Percentiles rank a stretch among this genome's conserved stretches.
phyloP scores from a whole-genome alignment of 73 alveolate species.

The Symbiodinium pilosum region DNA sequence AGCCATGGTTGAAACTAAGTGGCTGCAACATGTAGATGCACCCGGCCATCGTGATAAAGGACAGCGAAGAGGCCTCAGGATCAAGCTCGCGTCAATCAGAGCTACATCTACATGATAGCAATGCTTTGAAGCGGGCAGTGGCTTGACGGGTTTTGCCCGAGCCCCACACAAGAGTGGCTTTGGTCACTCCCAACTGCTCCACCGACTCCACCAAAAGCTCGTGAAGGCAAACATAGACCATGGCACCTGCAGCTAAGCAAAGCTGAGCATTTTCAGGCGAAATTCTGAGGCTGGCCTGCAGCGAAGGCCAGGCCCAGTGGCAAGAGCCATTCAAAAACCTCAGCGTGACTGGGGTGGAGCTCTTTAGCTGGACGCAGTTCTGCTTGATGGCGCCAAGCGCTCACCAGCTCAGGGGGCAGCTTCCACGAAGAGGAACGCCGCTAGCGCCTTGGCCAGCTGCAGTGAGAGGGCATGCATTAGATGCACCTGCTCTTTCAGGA shows the following conservation, averaged over 20 bases:
- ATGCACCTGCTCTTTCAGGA: too few relatives aligned
- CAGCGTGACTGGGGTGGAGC: neutral
- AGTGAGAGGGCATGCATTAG: too few relatives aligned
- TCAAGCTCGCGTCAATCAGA: too few relatives aligned
- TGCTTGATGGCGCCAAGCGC: too few relatives aligned
- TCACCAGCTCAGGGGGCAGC: constrained; percentile 20
- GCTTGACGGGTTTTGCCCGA: too few relatives aligned
- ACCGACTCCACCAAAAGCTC: constrained; percentile 83
- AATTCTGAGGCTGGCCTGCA: constrained; percentile 16
- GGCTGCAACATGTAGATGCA: constrained; percentile 47
- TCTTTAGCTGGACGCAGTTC: too few relatives aligned
- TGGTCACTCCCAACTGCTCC: constrained; percentile 84
- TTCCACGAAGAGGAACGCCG: constrained; percentile 83
- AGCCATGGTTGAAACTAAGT: neutral
- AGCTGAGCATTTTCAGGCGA: neutral
- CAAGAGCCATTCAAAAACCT: constrained; percentile 76
- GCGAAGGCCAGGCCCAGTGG: constrained; percentile 88
- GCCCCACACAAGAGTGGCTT: constrained; percentile 27
- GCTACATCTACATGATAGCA: too few relatives aligned
- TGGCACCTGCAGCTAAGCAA: constrained; percentile 38
- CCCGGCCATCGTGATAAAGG: constrained; percentile 81
- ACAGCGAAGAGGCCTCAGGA: constrained; percentile 65
- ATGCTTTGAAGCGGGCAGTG: too few relatives aligned
- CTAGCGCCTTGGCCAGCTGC: constrained; percentile 31
- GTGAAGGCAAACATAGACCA: constrained; percentile 90